Conservation (phyloP, 768 basidiomycete species). For the Kwoniella dejecticola region DNA sequence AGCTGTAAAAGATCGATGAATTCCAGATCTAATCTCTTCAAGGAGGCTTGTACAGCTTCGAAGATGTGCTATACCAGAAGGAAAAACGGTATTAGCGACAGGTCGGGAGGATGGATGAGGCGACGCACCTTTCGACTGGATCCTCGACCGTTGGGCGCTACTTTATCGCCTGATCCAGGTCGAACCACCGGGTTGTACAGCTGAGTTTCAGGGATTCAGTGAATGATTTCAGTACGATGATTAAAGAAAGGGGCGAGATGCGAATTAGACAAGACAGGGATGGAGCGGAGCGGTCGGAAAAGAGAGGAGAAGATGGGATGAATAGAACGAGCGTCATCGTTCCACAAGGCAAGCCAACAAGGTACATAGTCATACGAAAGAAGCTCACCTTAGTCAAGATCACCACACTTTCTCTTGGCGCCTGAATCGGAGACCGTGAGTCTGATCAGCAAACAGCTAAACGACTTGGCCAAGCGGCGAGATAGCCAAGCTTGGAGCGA, state of each 20-base stretch:
- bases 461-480: too few species aligned
- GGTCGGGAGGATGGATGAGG: not conserved
- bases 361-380: too few species aligned
- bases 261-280: too few species aligned
- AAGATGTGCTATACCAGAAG: conserved; percentile 64
- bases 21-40: conserved; percentile 71
- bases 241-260: too few species aligned
- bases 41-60: conserved; percentile 61
- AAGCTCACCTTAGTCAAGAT: conserved; percentile 69
- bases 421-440: too few species aligned
- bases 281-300: too few species aligned
- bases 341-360: too few species aligned
- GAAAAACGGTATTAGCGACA: too few species aligned
- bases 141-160: conserved; percentile 11
- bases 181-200: conserved; percentile 4
- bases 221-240: too few species aligned
- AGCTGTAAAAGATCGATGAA: conserved; percentile 73
- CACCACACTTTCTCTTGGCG: conserved; percentile 75
- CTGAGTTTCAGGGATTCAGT: not conserved
- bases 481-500: not conserved
- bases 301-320: too few species aligned
- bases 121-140: conserved; percentile 26
- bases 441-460: too few species aligned
- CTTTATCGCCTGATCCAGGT: conserved; percentile 3
- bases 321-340: too few species aligned